Percentiles rank a stretch among this genome's conserved stretches.
Conservation (phyloP, 306 rosid species). For the Phaseolus lunatus region DNA sequence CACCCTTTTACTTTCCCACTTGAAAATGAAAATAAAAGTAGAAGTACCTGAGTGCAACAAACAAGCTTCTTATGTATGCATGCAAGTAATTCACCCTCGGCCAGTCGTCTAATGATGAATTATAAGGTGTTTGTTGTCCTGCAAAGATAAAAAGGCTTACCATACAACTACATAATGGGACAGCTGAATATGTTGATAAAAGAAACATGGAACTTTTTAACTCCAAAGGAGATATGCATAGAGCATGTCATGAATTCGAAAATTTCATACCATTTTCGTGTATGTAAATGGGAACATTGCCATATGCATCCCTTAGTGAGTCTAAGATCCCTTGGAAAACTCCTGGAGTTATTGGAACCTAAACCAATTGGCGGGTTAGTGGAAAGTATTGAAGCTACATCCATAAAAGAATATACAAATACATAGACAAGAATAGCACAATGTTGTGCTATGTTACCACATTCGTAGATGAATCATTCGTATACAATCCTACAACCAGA, state of each 20-base stretch:
- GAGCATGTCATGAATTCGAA: slow-evolving; percentile 23
- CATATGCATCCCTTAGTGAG: slow-evolving; percentile 50
- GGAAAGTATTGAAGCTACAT: neutral
- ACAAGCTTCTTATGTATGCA: too few species aligned
- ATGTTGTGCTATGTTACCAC: slow-evolving; percentile 52
- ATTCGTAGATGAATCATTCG: slow-evolving; percentile 11
- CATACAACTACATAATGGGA: too few species aligned
- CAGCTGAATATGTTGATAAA: too few species aligned
- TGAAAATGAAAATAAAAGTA: too few species aligned
- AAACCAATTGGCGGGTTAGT: slow-evolving; percentile 32
- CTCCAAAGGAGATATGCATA: neutral
- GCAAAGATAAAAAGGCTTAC: too few species aligned
- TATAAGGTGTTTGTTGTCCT: too few species aligned
- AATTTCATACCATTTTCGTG: slow-evolving; percentile 59
- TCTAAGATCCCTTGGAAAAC: slow-evolving; percentile 45
- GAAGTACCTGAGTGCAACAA: too few species aligned
- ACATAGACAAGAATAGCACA: neutral
- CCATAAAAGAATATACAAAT: neutral
- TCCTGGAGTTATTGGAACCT: slow-evolving; percentile 48
- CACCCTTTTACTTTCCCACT: too few species aligned
- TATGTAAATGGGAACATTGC: slow-evolving; percentile 56
- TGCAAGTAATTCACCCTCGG: too few species aligned
- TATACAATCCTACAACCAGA: neutral
- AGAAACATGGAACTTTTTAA: too few species aligned
- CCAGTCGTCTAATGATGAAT: too few species aligned